Evolutionary conservation across 2,329 filamentous ascomycete genomes (phyloP), one percentile per base, ranked within the genome.

Genomic region (Ophiocordyceps polyrhachis-furcata): DNA sequence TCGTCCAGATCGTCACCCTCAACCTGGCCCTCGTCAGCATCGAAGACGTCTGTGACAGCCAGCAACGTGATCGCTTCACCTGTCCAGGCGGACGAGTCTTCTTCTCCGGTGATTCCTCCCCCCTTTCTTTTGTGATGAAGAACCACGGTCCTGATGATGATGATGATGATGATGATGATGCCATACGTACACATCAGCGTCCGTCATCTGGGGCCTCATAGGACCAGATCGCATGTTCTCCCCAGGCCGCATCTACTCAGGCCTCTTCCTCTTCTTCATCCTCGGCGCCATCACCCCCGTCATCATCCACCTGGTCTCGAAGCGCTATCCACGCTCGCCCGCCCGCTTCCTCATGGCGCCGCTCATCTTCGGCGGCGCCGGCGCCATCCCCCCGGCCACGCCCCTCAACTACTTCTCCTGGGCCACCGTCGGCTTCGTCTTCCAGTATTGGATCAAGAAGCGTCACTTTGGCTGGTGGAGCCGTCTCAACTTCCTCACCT

Each of bases 351-450:
- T 77, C 44, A 79, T 79, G 64, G 70, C 74, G 4, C 76, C 76
- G 1, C 62, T 80, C 48, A 74, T 80, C 51, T 77, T 79, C 53
- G 76, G 75, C 46, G 74, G 74, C 20, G 67, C 71, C 7, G 69
- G 67, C 1, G 50, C 62, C 31, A 77, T 80, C 51, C 76, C 75
- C 2, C 76, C 76, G 0, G 81, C 82, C 3, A 82, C 80, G 0
- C 80, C 81, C 0, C 70, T 85, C 47, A 84, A 82, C 61, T 86
- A 83, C 56, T 71, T 82, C 31, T 70, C 72, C n/a, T 86, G 81
- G 81, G 79, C 76, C 17, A 62, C 81, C 46, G 76, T 85, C 3
- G 82, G 81, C 28, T 76, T 74, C 51, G 49, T 81, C 29, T 86
- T 85, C 66, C 81, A 86, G 58, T 76, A 74, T 57, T 69, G 66